Evolutionary conservation across 1,139 yeast species (phyloP), one percentile per base, ranked within the genome.

Genomic region (Wickerhamiella pararugosa): DNA sequence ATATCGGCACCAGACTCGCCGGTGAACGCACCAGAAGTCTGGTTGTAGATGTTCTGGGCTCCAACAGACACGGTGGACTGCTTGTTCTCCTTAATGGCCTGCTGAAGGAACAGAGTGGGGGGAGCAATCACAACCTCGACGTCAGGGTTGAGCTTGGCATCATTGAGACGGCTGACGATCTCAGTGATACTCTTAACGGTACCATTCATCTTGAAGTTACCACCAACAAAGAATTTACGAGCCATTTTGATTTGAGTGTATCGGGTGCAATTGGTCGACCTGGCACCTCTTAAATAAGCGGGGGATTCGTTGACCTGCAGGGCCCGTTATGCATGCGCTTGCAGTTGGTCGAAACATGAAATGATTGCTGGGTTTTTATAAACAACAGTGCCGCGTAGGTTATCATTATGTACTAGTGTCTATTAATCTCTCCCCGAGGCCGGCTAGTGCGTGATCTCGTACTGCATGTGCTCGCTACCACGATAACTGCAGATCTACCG

Each of bases 191-290:
- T 80, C 58, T 74, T 75, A 68, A 77, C 79, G 62, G 94, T 71
- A 63, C 99, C 98, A 75, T 90, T 92, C 86, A 92, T 80, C 70
- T 90, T 90, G 75, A 90, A 87, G 86, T 90, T 90, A 61, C 97
- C 98, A 58, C 97, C 98, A 41, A 64, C 69, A 50, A 90, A 86
- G 73, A 87, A 87, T 69, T 78, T 80, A 73, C 98, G 86, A 64
- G 93, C 76, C 94, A 51, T 51, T 36, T 32, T 43, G 34, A 34
- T 34, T 32, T 21, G 34, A 15, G 21, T 15, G 21, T 15, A 15
- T 15, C 21, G 21, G 21, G 21, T 15, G 21, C 21, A 15, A 15
- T 15, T 15, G 21, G 21, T 15, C 21, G 21, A 15, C 21, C 21
- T 15, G 21, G 21, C 21, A 15, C 21, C 21, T 15, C 21, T 15